Conservation (phyloP, 2,329 filamentous ascomycete genomes). For the Graphilbum fragrans region DNA sequence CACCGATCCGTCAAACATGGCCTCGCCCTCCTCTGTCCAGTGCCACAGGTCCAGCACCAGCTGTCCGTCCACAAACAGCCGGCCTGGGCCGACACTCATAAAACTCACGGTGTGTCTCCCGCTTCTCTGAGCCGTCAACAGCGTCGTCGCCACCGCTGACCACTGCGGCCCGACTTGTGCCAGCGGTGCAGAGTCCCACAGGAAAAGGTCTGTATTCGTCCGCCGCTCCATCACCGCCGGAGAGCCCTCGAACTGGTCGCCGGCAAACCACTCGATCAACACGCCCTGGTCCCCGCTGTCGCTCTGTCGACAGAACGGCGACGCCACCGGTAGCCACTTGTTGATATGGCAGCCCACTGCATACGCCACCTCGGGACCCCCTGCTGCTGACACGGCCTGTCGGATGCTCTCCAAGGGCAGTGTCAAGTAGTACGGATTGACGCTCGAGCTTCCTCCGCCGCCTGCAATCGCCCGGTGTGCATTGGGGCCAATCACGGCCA, state of each 20-base stretch:
- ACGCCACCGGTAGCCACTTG: slow-evolving; percentile 54
- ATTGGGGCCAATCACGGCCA: slow-evolving; percentile 57
- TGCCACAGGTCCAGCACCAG: slow-evolving; percentile 54
- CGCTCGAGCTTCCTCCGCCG: slow-evolving; percentile 54
- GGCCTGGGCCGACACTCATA: slow-evolving; percentile 54
- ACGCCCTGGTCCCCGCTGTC: slow-evolving; percentile 47
- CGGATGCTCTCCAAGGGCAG: slow-evolving; percentile 52
- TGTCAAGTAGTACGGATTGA: slow-evolving; percentile 58
- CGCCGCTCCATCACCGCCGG: slow-evolving; percentile 46
- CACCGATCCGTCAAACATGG: slow-evolving; percentile 58
- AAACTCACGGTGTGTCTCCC: slow-evolving; percentile 56
- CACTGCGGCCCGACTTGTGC: slow-evolving; percentile 48
- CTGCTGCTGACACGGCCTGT: slow-evolving; percentile 27
- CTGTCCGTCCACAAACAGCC: slow-evolving; percentile 46
- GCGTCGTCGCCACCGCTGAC: slow-evolving; percentile 51
- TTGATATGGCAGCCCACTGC: slow-evolving; percentile 51
- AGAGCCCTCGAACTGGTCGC: slow-evolving; percentile 48
- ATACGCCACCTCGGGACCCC: slow-evolving; percentile 42
- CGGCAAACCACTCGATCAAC: slow-evolving; percentile 50
- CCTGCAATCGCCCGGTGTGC: slow-evolving; percentile 56
- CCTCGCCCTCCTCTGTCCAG: slow-evolving; percentile 57
- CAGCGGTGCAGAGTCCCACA: slow-evolving; percentile 57
- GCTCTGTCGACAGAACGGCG: slow-evolving; percentile 43
- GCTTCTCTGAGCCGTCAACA: slow-evolving; percentile 42
- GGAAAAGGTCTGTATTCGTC: slow-evolving; percentile 53